Conservation (phyloP, 108 stramenopile species). For the Craspedostauros australis region DNA sequence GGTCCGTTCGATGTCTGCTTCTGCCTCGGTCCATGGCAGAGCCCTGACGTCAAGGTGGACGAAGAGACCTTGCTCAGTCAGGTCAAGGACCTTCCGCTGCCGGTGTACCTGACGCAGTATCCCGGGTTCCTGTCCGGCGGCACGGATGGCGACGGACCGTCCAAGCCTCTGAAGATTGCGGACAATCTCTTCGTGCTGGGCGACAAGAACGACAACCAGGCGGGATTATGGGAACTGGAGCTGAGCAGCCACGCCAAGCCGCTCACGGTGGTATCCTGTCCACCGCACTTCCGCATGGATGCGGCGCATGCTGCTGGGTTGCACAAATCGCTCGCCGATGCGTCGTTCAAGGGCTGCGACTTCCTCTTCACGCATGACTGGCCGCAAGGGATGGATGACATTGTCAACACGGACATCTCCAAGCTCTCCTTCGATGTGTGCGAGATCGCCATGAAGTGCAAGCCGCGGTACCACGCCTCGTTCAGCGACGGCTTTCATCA, state of each 20-base stretch:
- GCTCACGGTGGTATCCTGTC: constrained; percentile 32
- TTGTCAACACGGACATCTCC: constrained; percentile 19
- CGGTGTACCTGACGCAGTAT: constrained; percentile 31
- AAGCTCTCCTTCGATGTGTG: constrained; percentile 68
- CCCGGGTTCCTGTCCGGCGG: background rate
- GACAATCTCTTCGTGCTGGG: background rate
- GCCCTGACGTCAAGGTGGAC: constrained; percentile 7
- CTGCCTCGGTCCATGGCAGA: constrained; percentile 51
- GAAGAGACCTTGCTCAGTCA: background rate
- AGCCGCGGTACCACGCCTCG: constrained; percentile 75
- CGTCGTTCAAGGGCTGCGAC: constrained; percentile 62
- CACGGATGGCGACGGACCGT: background rate
- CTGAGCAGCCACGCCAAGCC: constrained; percentile 6
- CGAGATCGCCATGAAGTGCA: constrained; percentile 52
- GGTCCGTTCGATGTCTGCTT: constrained; percentile 81
- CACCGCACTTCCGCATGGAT: constrained; percentile 22
- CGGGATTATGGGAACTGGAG: constrained; percentile 17
- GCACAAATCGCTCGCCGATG: constrained; percentile 12
- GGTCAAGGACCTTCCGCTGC: constrained; percentile 40
- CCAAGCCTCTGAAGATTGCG: constrained; percentile 3
- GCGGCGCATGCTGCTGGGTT: background rate
- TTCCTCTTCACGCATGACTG: constrained; percentile 65
- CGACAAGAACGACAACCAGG: background rate
- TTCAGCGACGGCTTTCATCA: constrained; percentile 29
- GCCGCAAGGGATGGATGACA: constrained; percentile 81